phyloP scores from a whole-genome alignment of 768 basidiomycete species.

The Calocybe indica region DNA sequence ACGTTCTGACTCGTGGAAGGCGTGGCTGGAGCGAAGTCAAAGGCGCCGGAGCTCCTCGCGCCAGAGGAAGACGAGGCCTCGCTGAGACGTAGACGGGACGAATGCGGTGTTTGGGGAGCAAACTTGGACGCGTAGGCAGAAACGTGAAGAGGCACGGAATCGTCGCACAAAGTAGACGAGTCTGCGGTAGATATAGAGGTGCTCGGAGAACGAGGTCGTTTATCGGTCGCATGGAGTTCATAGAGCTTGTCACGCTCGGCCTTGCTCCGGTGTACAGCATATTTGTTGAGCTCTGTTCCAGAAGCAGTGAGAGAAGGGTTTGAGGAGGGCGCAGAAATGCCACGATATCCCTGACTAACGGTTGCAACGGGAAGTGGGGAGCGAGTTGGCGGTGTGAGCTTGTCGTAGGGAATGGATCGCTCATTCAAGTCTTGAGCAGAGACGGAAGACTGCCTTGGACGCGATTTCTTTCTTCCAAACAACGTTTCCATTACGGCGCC shows the following conservation, averaged over 20 bases:
- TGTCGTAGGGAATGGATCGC: conserved; percentile 70
- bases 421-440: conserved; percentile 58
- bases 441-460: conserved; percentile 56
- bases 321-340: conserved; percentile 79
- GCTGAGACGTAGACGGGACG: conserved; percentile 41
- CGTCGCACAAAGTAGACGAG: conserved; percentile 54
- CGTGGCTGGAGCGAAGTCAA: conserved; percentile 46
- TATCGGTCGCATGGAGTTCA: conserved; percentile 25
- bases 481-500: conserved; percentile 50
- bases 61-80: conserved; percentile 51
- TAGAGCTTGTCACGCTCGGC: conserved; percentile 52
- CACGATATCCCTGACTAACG: conserved; percentile 49
- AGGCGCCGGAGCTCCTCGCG: conserved; percentile 39
- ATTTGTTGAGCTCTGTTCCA: conserved; percentile 69
- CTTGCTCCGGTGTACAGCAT: conserved; percentile 42
- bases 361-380: conserved; percentile 56
- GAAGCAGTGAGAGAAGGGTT: conserved; percentile 71
- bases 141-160: conserved; percentile 29
- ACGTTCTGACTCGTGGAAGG: conserved; percentile 16
- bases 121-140: conserved; percentile 12
- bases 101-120: conserved; percentile 28
- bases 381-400: conserved; percentile 46
- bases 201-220: conserved; percentile 45
- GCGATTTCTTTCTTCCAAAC: conserved; percentile 59
- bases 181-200: conserved; percentile 48